Base-by-base conservation (phyloP, 106 monocot genomes). In the Agapanthus africanus region DNA sequence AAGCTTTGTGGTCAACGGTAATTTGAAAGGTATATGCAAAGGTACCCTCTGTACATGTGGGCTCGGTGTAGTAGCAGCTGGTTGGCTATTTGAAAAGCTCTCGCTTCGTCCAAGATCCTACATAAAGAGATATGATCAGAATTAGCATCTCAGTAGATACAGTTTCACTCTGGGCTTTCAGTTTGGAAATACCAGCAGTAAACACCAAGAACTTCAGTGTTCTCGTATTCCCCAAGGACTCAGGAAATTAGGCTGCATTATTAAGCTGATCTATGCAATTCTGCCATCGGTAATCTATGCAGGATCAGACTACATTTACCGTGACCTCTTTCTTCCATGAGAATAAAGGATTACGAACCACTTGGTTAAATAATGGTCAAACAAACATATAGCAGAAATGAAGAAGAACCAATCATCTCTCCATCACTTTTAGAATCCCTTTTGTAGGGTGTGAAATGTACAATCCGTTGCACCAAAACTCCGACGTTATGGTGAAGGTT, bases 11-110 rank as follows among this genome's bases (percentile, higher is more conserved):
- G 56, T n/a, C 22, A 57, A 57, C 15, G 30, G 11, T 56, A 35
- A 47, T 40, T 44, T 42, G 8, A 66, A 66, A 44, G 8, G 16
- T 44, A 15, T 0, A 31, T 16, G 15, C 23, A 39, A 59, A 59
- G 50, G n/a, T 39, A 74, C 67, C 74, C 67, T 56, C 33, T 57
- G 32, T 59, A 41, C 57, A 59, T 34, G 66, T 32, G 41, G 56
- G 61, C 68, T 34, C 68, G 75, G 32, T 59, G 41, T n/a, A 26
- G 27, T 44, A 46, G 68, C 75, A 25, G 11, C 60, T 18, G 75
- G 23, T 7, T 74, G 40, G 32, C 13, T 56, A 35, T 10, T 21
- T 10, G 68, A 68, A 50, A 74, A 28, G 23, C 54, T 74, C 26
- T 40, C 65, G 7, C 30, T 63, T 34, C 27, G 34, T 50, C 68